These are phyloP conservation scores for Botrytis paeoniae DNA, from an alignment of 2,329 filamentous ascomycete species.

Conservation along the genomic window DNA sequence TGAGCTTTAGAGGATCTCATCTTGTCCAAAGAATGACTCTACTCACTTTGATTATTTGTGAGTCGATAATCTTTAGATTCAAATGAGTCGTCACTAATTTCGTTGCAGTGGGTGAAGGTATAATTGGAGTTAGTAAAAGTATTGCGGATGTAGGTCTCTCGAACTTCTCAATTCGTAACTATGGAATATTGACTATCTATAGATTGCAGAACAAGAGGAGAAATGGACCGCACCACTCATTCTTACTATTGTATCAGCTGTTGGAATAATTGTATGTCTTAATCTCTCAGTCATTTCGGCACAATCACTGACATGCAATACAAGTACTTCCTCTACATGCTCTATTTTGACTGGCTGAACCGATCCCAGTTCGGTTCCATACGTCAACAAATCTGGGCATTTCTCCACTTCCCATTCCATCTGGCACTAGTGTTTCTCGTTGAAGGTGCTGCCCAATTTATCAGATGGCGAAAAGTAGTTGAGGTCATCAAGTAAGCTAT, in stretches of 20 bases:
- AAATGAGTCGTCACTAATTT: not conserved
- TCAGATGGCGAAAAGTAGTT: constrained; percentile 30
- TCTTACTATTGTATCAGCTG: constrained; percentile 8
- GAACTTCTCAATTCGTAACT: not conserved
- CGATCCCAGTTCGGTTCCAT: constrained; percentile 26
- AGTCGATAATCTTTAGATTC: not conserved
- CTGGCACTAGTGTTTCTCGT: constrained; percentile 54
- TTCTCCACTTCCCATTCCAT: constrained; percentile 56
- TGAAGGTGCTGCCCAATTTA: constrained; percentile 43
- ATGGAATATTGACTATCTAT: not conserved
- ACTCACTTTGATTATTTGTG: constrained; percentile 53
- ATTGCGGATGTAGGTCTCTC: constrained; percentile 25
- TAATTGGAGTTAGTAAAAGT: constrained; percentile 31
- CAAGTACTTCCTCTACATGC: constrained; percentile 32
- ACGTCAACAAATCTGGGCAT: constrained; percentile 40
- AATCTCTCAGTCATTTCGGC: no score
- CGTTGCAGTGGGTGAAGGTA: constrained; percentile 29
- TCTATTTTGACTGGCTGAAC: constrained; percentile 32
- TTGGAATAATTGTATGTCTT: constrained; percentile 9
- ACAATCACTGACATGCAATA: not conserved
- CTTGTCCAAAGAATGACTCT: constrained; percentile 57
- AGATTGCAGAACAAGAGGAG: constrained; percentile 1
- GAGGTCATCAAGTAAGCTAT: constrained; percentile 23
- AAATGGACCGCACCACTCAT: not conserved
- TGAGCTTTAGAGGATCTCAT: constrained; percentile 56